phyloP scores from a whole-genome alignment of 2,329 filamentous ascomycete species.

The Colletotrichum orbiculare region DNA sequence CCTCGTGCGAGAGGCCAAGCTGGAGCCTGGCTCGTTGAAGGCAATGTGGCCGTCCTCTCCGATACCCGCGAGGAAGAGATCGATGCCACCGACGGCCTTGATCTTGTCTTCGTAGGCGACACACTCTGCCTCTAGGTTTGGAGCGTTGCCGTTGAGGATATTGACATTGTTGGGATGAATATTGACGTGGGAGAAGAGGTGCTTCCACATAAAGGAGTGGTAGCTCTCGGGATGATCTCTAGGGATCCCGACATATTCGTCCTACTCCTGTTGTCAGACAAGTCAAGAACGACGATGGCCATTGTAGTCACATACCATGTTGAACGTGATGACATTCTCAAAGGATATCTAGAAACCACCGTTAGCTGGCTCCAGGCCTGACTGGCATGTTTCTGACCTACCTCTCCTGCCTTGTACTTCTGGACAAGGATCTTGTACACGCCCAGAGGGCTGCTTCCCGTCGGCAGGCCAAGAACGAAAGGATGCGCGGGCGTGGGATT shows the following conservation, averaged over 20 bases:
- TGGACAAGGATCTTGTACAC: slow-evolving; percentile 82
- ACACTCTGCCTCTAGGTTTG: slow-evolving; percentile 80
- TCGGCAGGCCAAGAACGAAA: slow-evolving; percentile 86
- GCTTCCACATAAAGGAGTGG: slow-evolving; percentile 93
- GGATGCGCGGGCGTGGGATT: slow-evolving; percentile 77
- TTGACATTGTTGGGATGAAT: slow-evolving; percentile 85
- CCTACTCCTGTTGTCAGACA: slow-evolving; percentile 55
- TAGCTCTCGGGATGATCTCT: slow-evolving; percentile 88
- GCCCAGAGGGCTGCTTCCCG: slow-evolving; percentile 81
- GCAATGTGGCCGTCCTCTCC: slow-evolving; percentile 90
- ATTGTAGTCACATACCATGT: slow-evolving; percentile 72
- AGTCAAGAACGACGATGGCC: slow-evolving; percentile 20
- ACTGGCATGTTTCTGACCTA: slow-evolving; percentile 41
- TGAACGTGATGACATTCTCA: slow-evolving; percentile 90
- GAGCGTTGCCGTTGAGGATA: slow-evolving; percentile 84
- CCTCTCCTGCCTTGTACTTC: slow-evolving; percentile 74
- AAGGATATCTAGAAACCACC: slow-evolving; percentile 74
- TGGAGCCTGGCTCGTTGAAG: slow-evolving; percentile 90
- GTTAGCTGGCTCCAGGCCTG: slow-evolving; percentile 2
- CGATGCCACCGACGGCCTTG: slow-evolving; percentile 79
- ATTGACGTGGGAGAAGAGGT: slow-evolving; percentile 89
- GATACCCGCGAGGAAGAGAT: slow-evolving; percentile 87
- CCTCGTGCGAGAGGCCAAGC: slow-evolving; percentile 79
- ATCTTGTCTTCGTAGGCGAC: slow-evolving; percentile 84
- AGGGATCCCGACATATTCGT: slow-evolving; percentile 88